Conservation (phyloP, 2,329 filamentous ascomycete species). For the Lachnellula occidentalis region DNA sequence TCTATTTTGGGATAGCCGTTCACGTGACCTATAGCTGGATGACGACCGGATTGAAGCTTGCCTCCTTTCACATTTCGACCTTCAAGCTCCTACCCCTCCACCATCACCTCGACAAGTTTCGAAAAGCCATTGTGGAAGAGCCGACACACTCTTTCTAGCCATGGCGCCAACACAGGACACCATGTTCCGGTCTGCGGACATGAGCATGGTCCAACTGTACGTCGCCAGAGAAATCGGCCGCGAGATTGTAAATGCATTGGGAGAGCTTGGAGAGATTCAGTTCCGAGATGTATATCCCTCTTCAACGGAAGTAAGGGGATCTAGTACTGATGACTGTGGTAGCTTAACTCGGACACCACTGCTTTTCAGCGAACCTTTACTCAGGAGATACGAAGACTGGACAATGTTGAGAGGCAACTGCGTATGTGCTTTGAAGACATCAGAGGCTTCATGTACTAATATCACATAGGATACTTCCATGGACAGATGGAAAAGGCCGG, state of each 20-base stretch:
- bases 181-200: constrained; percentile 99
- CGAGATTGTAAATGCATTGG: constrained; percentile 93
- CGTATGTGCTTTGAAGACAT: constrained; percentile 52
- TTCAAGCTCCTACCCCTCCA: neutral
- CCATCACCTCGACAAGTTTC: neutral
- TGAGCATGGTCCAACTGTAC: constrained; percentile 99
- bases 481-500: constrained; percentile 89
- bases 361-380: constrained; percentile 98
- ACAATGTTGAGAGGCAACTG: constrained; percentile 97
- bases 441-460: constrained; percentile 11
- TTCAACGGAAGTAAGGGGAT: neutral
- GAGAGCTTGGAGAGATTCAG: constrained; percentile 92
- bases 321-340: constrained; percentile 21
- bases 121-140: constrained; percentile 15
- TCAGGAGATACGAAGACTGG: constrained; percentile 91
- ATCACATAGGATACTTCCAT: constrained; percentile 75
- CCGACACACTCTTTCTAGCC: constrained; percentile 17
- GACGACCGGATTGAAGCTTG: neutral
- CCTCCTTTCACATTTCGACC: constrained; percentile 2
- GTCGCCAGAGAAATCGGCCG: constrained; percentile 98
- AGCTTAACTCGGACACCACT: constrained; percentile 90
- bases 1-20: neutral
- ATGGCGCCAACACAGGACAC: constrained; percentile 75
- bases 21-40: constrained; percentile 2
- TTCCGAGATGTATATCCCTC: constrained; percentile 74